Evolutionary conservation across 352 stramenopile species (phyloP), one percentile per base, ranked within the genome.

Genomic region (Pythium phragmiticola): DNA sequence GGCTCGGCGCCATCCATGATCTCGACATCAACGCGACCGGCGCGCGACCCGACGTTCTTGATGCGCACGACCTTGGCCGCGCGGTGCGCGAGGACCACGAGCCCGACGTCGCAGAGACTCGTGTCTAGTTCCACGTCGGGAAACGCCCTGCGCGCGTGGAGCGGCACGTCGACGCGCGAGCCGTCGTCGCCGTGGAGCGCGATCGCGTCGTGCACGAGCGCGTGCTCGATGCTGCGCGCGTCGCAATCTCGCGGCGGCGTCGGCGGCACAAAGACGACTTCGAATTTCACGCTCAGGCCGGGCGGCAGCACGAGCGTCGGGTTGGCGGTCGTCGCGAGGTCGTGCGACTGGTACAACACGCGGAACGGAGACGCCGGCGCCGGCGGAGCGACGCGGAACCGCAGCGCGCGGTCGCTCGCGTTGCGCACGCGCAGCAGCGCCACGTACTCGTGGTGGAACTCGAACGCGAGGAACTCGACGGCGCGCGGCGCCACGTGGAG

Each of bases 401-500:
- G 81, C 46, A 93, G 56, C 3, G 72, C 60, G 8, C 82, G 77
- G 17, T 82, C 71, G 19, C 85, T 92, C 7, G 80, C 78, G 63
- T 95, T 95, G 34, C 79, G 82, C 5, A 94, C 74, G 16, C 49
- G 69, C 7, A 94, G 64, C 43, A 59, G 50, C 17, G 84, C 80
- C 36, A 94, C 68, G 64, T 93, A 94, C 58, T 81, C 88, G 16
- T 69, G 69, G 28, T 75, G 73, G 3, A 70, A 54, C 41, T 92
- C 85, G 23, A 94, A 78, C 33, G 72, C 72, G 26, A 66, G 50
- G 62, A 94, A 92, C 58, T 95, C 87, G 46, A 94, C 66, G 12
- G 65, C 70, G 4, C 70, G 71, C 34, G 87, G 85, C 17, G 76
- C 66, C 11, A 91, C 79, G n/a, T 88, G 86, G 43, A 95, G 73